Conservation (phyloP, 345 rosid genomes). For the Aquilaria yunnanensis region DNA sequence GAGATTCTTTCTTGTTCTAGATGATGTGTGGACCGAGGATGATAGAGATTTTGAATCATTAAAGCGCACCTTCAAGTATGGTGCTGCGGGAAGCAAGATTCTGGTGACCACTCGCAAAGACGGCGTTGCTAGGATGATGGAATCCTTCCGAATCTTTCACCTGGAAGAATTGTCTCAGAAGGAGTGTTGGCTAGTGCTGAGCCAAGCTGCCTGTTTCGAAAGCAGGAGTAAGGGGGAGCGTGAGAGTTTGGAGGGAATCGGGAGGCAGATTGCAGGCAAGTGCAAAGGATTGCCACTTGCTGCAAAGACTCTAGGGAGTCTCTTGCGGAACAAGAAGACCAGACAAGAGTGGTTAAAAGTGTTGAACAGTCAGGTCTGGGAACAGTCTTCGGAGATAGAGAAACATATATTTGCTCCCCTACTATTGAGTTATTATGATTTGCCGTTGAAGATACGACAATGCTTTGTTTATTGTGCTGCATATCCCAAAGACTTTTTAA, state of each 20-base stretch:
- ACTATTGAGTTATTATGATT: neutral
- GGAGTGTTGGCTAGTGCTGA: constrained; percentile 21
- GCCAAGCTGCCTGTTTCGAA: constrained; percentile 7
- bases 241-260: constrained; percentile 7
- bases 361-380: neutral
- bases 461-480: neutral
- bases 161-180: neutral
- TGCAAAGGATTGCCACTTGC: constrained; percentile 1
- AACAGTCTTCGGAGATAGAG: neutral
- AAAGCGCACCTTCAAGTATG: constrained; percentile 6
- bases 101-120: too few relatives aligned
- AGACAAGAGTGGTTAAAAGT: neutral
- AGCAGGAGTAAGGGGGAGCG: neutral
- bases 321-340: neutral
- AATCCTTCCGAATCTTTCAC: too few relatives aligned
- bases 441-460: neutral
- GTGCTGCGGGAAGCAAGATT: neutral
- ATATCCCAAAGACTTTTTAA: neutral
- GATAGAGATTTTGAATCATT: constrained; percentile 16
- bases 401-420: neutral
- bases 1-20: constrained; percentile 19
- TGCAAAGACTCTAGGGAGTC: neutral
- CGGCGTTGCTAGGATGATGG: too few relatives aligned
- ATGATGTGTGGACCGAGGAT: constrained; percentile 24
- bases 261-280: constrained; percentile 15